Base-by-base conservation (phyloP, 2,329 filamentous ascomycete species). In the Colletotrichum navitas region DNA sequence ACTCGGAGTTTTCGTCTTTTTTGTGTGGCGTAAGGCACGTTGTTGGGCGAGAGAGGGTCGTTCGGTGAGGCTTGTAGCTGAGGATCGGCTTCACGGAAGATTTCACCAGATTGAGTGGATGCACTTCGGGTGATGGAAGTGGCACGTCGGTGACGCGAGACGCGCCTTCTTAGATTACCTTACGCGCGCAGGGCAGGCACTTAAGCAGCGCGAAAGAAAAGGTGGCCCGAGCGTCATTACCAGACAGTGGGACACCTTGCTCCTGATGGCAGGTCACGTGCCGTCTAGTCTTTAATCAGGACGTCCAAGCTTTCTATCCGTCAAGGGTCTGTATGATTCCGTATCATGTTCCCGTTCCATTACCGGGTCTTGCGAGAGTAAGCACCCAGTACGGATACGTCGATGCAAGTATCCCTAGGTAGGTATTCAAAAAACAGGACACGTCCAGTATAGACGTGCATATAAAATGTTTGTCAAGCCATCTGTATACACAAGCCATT, bases 61-160 rank as follows among this genome's bases (percentile, higher is more conserved):
- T 47, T 47, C 54, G 51, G 24, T 61, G 64, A 71, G 68, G 64
- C 68, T 71, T 47, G 41, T 26, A 32, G 63, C 26, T 62, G 63
- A 61, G 68, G 54, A 45, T 49, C 47, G 36, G 68, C 34, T 58
- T 71, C 59, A 68, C 66, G 66, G 52, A 72, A 71, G 59, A 65
- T 56, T 68, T 71, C 51, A 68, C 58, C 56, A 68, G 52, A 21
- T 62, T 52, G 64, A 68, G 69, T 72, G 69, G 66, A 60, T 72
- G 69, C 64, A 62, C 47, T 60, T 70, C 39, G 54, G 54, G 24
- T 49, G 68, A 58, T 47, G 49, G 55, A 45, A 63, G 63, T 64
- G 66, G 71, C 72, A 72, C 72, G 72, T 66, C 66, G 51, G 61
- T 49, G 61, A 72, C 69, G 69, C 68, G 63, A 70, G 70, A 63